A percentile compares a stretch with the other conserved stretches of the same genome.
Conservation (phyloP, 306 rosid genomes). For the Rosa persica region DNA sequence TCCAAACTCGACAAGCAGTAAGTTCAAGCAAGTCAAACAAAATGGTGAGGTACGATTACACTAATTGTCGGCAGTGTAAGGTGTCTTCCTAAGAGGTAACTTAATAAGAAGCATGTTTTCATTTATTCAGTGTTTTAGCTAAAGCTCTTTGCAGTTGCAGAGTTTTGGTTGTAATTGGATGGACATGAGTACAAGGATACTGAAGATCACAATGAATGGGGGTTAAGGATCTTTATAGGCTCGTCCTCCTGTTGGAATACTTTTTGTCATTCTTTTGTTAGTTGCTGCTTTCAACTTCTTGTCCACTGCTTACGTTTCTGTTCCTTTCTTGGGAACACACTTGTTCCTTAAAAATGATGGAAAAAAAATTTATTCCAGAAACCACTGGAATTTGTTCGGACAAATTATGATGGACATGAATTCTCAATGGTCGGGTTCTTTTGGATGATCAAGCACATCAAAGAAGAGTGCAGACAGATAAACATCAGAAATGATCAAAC, state of each 20-base stretch:
- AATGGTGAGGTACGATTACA: conserved; percentile 18
- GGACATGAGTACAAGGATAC: background rate
- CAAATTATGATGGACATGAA: conserved; percentile 12
- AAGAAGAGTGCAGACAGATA: conserved; percentile 17
- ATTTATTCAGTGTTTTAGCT: conserved; percentile 1
- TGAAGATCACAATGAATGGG: background rate
- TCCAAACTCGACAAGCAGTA: conserved; percentile 8
- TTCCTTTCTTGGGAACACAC: background rate
- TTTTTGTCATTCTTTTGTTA: background rate
- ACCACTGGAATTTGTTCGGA: conserved; percentile 4
- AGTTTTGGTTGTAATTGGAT: background rate
- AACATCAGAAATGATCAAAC: conserved; percentile 22
- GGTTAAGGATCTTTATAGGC: background rate
- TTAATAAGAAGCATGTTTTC: background rate
- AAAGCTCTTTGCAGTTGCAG: background rate
- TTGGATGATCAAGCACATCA: conserved; percentile 14
- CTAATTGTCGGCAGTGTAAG: conserved; percentile 6
- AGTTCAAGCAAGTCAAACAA: background rate
- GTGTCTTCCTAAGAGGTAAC: conserved; percentile 5
- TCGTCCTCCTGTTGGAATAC: background rate
- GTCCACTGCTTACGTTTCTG: background rate
- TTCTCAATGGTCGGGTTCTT: background rate
- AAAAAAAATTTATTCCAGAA: background rate
- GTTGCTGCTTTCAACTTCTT: background rate
- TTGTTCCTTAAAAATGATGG: background rate